Conservation (phyloP, 2,329 filamentous ascomycete genomes). For the Trichoderma atrobrunneum region DNA sequence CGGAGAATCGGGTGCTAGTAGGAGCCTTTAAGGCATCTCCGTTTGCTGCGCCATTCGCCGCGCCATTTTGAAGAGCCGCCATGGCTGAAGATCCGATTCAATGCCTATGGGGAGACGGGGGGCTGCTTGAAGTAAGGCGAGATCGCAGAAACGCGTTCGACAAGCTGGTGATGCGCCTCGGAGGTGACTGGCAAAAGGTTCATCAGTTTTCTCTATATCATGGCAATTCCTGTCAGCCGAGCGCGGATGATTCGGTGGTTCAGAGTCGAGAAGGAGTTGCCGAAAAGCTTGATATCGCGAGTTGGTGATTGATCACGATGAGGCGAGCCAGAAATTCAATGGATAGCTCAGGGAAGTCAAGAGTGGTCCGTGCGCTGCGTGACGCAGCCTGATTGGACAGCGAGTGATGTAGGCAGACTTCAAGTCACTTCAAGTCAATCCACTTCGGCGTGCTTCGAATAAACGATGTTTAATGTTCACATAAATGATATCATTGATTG, state of each 20-base stretch:
- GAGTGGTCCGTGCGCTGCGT: conserved; percentile 11
- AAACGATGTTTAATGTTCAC: not conserved
- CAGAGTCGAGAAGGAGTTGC: not conserved
- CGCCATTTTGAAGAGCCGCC: conserved; percentile 44
- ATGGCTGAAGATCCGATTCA: conserved; percentile 33
- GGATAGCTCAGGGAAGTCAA: not conserved
- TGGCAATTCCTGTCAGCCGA: not conserved
- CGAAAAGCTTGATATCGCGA: not conserved
- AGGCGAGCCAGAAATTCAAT: conserved; percentile 16
- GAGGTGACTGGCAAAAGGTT: conserved; percentile 28
- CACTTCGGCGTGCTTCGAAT: not conserved
- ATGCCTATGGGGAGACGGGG: conserved; percentile 10
- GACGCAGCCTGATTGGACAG: not conserved
- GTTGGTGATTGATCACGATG: not conserved
- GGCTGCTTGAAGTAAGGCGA: conserved; percentile 17
- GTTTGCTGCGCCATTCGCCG: conserved; percentile 43
- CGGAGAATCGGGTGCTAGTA: conserved; percentile 58
- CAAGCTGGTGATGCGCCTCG: conserved; percentile 33
- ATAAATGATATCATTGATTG: not conserved
- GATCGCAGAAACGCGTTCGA: conserved; percentile 30
- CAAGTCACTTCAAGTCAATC: not conserved
- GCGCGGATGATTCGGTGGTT: not conserved
- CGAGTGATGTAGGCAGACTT: not conserved
- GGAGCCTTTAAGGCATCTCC: conserved; percentile 36
- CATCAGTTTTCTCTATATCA: conserved; percentile 27